These are phyloP conservation scores for Botrytis fabae DNA, from an alignment of 2,329 filamentous ascomycete species.

Conservation along the genomic window DNA sequence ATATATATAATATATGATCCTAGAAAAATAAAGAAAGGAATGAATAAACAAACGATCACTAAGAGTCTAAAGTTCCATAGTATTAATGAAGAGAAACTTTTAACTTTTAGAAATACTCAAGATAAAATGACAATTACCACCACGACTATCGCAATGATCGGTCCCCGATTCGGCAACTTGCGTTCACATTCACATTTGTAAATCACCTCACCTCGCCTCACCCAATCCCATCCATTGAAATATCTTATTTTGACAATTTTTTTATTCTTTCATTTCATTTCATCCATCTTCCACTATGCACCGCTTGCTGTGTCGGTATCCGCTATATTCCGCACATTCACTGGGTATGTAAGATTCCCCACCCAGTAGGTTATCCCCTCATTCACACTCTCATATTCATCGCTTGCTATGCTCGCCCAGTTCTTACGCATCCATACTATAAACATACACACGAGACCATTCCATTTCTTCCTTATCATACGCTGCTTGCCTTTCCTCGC, in stretches of 20 bases:
- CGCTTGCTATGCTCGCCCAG: not conserved
- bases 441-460: conserved; percentile 15
- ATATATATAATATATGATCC: no score
- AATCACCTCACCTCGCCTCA: not conserved
- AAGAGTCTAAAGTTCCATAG: no score
- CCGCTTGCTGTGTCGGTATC: conserved; percentile 4
- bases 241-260: conserved; percentile 12
- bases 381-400: conserved; percentile 4
- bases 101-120: not conserved
- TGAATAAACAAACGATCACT: no score
- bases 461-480: conserved; percentile 16
- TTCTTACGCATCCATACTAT: conserved; percentile 13
- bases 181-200: not conserved
- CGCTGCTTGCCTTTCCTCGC: conserved; percentile 8
- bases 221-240: not conserved
- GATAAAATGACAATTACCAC: not conserved
- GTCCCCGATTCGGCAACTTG: not conserved
- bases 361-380: not conserved
- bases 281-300: conserved; percentile 16
- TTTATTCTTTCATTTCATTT: conserved; percentile 16
- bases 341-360: not conserved
- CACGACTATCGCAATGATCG: not conserved
- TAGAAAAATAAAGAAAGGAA: no score
- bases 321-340: not conserved
- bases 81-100: no score